Conservation (phyloP, 179 eudicot species). For the Nepenthes alata region DNA sequence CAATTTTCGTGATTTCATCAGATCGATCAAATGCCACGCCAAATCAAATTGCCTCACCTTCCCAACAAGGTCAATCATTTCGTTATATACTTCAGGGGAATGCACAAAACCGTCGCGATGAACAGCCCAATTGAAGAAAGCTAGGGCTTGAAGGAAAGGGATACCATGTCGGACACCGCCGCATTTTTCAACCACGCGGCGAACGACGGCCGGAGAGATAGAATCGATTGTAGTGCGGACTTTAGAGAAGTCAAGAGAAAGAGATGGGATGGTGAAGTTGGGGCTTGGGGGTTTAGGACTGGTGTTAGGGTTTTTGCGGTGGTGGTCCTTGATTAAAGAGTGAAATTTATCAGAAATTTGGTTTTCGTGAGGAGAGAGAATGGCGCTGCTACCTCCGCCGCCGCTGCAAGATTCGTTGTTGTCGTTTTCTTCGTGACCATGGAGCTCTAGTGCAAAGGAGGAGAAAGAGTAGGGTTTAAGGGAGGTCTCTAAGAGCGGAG, state of each 20-base stretch:
- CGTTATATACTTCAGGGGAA: constrained; percentile 27
- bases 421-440: constrained; percentile 6
- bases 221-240: constrained; percentile 19
- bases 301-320: constrained; percentile 48
- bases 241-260: constrained; percentile 33
- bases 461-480: constrained; percentile 19
- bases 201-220: constrained; percentile 31
- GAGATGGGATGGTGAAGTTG: constrained; percentile 30
- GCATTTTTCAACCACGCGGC: constrained; percentile 41
- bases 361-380: constrained; percentile 26
- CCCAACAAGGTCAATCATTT: constrained; percentile 67
- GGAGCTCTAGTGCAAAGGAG: constrained; percentile 6
- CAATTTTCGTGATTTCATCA: constrained; percentile 35
- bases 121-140: constrained; percentile 77
- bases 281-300: constrained; percentile 21
- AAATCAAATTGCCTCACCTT: constrained; percentile 58
- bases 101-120: background rate
- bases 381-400: constrained; percentile 7
- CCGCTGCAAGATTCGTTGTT: background rate
- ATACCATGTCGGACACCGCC: constrained; percentile 55
- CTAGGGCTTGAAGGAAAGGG: constrained; percentile 57
- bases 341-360: constrained; percentile 33
- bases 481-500: constrained; percentile 17
- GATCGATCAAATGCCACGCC: constrained; percentile 63
- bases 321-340: constrained; percentile 51